Evolutionary conservation across 768 basidiomycete genomes (phyloP).

Genomic region (Grammothele lineata): DNA sequence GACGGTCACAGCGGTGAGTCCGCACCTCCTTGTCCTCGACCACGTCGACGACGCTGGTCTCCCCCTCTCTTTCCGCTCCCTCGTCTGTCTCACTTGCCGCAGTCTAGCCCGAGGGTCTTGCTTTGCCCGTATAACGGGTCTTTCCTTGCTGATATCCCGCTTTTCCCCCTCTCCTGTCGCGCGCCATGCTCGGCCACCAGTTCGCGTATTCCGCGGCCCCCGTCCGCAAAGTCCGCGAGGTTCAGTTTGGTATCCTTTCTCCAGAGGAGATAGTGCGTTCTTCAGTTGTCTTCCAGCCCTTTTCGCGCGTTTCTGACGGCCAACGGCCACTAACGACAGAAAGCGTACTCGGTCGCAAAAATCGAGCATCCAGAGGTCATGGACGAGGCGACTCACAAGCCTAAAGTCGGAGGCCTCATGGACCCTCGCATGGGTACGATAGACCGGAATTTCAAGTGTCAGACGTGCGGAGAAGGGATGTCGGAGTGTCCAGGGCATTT

Average conservation of each 20-base stretch:
- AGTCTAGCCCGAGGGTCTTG: conserved; percentile 9
- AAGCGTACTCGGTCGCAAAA: conserved; percentile 98
- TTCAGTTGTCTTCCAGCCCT: conserved; percentile 27
- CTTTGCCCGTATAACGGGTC: conserved; percentile 12
- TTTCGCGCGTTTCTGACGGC: conserved; percentile 6
- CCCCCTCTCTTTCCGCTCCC: background rate
- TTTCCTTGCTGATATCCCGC: conserved; percentile 7
- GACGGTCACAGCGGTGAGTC: conserved; percentile 21
- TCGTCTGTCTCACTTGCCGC: conserved; percentile 6
- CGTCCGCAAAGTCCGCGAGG: conserved; percentile 92
- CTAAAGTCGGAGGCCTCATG: conserved; percentile 92
- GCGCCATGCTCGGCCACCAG: conserved; percentile 77
- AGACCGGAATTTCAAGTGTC: conserved; percentile 97
- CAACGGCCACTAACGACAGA: conserved; percentile 45
- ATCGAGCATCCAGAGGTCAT: conserved; percentile 98
- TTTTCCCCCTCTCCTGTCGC: conserved; percentile 12
- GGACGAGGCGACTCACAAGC: conserved; percentile 89
- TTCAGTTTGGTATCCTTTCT: conserved; percentile 97
- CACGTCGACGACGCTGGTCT: conserved; percentile 16
- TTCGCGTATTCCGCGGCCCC: conserved; percentile 93
- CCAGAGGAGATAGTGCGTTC: conserved; percentile 90
- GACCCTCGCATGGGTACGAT: conserved; percentile 98
- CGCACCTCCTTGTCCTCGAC: conserved; percentile 27
- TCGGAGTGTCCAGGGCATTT: conserved; percentile 99
- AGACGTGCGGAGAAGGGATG: conserved; percentile 99